Percentiles rank a stretch among this genome's conserved stretches.
phyloP scores from a whole-genome alignment of 345 rosid species.

The Raphanus sativus region DNA sequence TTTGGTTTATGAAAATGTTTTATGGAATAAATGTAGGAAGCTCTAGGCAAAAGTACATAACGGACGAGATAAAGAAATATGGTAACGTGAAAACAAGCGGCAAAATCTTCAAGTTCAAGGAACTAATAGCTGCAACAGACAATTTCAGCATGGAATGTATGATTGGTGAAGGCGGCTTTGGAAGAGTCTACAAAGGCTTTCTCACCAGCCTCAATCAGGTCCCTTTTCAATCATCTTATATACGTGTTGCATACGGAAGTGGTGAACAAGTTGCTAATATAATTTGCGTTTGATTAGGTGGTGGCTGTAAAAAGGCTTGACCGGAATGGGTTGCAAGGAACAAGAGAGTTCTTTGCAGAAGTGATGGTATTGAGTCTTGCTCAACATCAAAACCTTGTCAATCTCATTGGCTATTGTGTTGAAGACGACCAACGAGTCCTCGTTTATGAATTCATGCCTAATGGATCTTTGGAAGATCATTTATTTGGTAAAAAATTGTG shows the following conservation, averaged over 20 bases:
- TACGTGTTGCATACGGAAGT: background rate
- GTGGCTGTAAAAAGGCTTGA: slow-evolving; percentile 70
- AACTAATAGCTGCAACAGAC: slow-evolving; percentile 52
- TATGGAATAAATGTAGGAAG: slow-evolving; percentile 37
- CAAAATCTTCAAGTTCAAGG: slow-evolving; percentile 44
- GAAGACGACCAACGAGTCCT: slow-evolving; percentile 68
- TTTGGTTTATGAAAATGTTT: slow-evolving; percentile 3
- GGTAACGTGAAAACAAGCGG: slow-evolving; percentile 44
- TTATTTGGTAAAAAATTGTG: slow-evolving; percentile 49
- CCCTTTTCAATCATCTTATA: background rate
- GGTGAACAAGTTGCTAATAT: background rate
- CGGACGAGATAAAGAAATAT: slow-evolving; percentile 49
- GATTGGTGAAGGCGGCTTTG: slow-evolving; percentile 73
- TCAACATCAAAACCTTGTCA: slow-evolving; percentile 62
- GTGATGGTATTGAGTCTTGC: slow-evolving; percentile 60
- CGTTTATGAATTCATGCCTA: slow-evolving; percentile 61
- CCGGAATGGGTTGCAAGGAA: slow-evolving; percentile 63
- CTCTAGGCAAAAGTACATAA: slow-evolving; percentile 43
- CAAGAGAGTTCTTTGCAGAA: slow-evolving; percentile 66
- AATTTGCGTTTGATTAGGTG: slow-evolving; percentile 37
- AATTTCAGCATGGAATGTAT: slow-evolving; percentile 49
- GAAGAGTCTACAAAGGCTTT: slow-evolving; percentile 59
- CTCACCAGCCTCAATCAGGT: slow-evolving; percentile 44
- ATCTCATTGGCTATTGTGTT: slow-evolving; percentile 59
- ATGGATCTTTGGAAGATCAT: slow-evolving; percentile 66